Percentiles rank a stretch among this genome's conserved stretches.
These are phyloP conservation scores for Rhizopogon sp. DNA, from an alignment of 768 basidiomycete species.

Conservation along the genomic window DNA sequence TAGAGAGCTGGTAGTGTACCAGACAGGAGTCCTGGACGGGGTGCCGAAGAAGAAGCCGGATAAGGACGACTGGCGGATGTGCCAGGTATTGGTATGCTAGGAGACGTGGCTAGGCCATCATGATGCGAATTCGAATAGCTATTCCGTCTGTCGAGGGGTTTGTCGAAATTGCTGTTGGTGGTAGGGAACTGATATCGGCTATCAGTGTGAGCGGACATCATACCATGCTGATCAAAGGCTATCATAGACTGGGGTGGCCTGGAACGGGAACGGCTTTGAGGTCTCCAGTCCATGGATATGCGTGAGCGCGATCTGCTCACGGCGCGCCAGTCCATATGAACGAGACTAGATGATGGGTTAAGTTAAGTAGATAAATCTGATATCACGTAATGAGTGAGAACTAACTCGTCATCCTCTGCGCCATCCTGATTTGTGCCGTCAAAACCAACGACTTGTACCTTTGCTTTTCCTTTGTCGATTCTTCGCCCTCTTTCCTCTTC, in stretches of 20 bases:
- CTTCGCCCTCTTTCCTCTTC: conserved; percentile 62
- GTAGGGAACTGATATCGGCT: conserved; percentile 41
- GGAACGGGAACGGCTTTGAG: conserved; percentile 71
- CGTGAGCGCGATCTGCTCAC: conserved; percentile 89
- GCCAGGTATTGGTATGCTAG: conserved; percentile 35
- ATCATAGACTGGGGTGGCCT: conserved; percentile 57
- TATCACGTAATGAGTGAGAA: conserved; percentile 23
- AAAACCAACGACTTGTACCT: conserved; percentile 77
- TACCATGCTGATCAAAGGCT: conserved; percentile 43
- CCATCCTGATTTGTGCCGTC: conserved; percentile 71
- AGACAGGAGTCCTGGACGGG: conserved; percentile 38
- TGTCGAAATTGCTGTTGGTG: conserved; percentile 14
- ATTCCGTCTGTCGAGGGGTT: conserved; percentile 20
- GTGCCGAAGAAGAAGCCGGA: conserved; percentile 35
- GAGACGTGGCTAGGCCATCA: conserved; percentile 17
- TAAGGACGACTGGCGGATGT: conserved; percentile 42
- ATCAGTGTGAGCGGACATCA: conserved; percentile 32
- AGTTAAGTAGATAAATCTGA: conserved; percentile 20
- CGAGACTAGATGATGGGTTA: conserved; percentile 35
- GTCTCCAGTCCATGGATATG: conserved; percentile 89
- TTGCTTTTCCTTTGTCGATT: conserved; percentile 76
- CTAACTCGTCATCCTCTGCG: conserved; percentile 71
- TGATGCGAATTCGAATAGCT: conserved; percentile 16
- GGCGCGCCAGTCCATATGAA: conserved; percentile 90
- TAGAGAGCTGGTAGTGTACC: conserved; percentile 29